phyloP scores from a whole-genome alignment of 2,329 filamentous ascomycete species.

The Aspergillus brasiliensis region DNA sequence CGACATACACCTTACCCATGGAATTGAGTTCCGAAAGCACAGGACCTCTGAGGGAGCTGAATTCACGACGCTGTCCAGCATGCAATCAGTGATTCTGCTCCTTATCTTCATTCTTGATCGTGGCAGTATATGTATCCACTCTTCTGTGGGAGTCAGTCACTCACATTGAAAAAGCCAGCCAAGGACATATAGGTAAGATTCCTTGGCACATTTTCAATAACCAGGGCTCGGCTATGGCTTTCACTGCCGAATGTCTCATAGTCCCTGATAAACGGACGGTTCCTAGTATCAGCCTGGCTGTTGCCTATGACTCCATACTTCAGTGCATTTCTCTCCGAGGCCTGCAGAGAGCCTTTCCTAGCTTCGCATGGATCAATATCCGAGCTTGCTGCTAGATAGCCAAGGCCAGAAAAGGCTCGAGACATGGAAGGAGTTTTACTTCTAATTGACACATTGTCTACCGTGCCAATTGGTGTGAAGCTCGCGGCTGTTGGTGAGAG shows the following conservation, averaged over 20 bases:
- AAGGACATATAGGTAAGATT: constrained; percentile 38
- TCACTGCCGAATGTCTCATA: constrained; percentile 28
- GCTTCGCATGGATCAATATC: constrained; percentile 19
- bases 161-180: constrained; percentile 44
- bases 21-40: constrained; percentile 38
- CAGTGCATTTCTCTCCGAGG: constrained; percentile 16
- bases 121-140: too few species aligned
- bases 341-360: constrained; percentile 9
- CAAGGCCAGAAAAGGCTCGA: constrained; percentile 18
- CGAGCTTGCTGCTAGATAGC: constrained; percentile 25
- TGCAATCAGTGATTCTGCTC: neutral
- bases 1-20: constrained; percentile 53
- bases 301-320: constrained; percentile 29
- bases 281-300: constrained; percentile 14
- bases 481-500: constrained; percentile 66
- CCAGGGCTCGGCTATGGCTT: constrained; percentile 33
- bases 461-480: constrained; percentile 57
- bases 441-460: constrained; percentile 12
- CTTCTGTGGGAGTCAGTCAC: constrained; percentile 10
- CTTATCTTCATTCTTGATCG: neutral
- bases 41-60: constrained; percentile 42
- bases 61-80: constrained; percentile 33
- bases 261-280: constrained; percentile 14
- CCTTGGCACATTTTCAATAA: constrained; percentile 35
- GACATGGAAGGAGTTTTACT: constrained; percentile 13